Evolutionary conservation across 2,329 filamentous ascomycete genomes (phyloP), one percentile per base, ranked within the genome.

Genomic region (Cyanodermella asteris): DNA sequence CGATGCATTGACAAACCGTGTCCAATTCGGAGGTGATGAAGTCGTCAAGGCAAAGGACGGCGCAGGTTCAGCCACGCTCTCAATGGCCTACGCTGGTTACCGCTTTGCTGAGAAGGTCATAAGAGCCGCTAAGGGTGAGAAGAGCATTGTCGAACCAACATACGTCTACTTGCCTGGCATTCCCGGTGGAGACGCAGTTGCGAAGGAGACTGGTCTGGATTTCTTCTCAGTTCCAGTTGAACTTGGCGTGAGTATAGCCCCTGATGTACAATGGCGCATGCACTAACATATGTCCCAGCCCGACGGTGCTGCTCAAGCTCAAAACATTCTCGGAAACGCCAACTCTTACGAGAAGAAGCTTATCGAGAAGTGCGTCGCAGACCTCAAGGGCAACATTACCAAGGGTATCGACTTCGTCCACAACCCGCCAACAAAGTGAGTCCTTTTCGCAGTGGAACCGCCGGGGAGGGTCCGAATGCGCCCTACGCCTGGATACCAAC

Each of bases 31-130:
- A 55, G 84, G 84, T 64, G 84, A 94, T 53, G 84, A 94, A 72
- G 84, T 94, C 40, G 84, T 94, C 60, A 69, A 93, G 71, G 87
- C 84, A 57, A 94, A 94, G 76, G 82, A 84, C 50, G 87, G 84
- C 55, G 81, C 82, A 45, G 84, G 84, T 43, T 93, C 81, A 40
- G 84, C 84, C 50, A 94, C 84, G 36, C 76, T 94, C 42, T 93
- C 81, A 61, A 97, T 97, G 84, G 84, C 84, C 46, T 84, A 91
- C 69, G 84, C 84, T 39, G 84, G 84, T 59, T 67, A 65, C 36
- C 64, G 68, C 40, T 72, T 74, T 54, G 80, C 87, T 42, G 82
- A 94, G 63, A 80, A 75, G 40, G 61, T 97, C 44, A 75, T 97
- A 57, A 82, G 80, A 56, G 87, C 87, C 43, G 61, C 75, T 31